phyloP scores from a whole-genome alignment of 139 green algal species.

The Pseudopediastrum boryanum region DNA sequence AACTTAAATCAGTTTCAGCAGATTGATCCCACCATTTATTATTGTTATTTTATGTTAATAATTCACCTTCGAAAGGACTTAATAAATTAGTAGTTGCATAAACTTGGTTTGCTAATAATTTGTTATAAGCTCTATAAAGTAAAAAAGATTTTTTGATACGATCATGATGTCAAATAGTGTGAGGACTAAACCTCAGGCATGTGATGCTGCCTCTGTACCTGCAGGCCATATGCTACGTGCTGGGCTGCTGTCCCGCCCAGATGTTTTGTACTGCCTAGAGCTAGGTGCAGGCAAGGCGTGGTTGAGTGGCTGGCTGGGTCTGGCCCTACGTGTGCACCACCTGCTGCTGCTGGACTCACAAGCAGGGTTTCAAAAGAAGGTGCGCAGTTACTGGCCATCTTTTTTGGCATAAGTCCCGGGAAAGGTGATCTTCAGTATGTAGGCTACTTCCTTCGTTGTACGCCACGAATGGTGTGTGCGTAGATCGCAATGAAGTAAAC shows the following conservation, averaged over 20 bases:
- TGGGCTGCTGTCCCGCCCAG: conserved; percentile 12
- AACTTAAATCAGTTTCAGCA: too few relatives aligned
- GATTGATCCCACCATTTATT: too few relatives aligned
- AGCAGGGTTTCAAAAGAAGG: conserved; percentile 49
- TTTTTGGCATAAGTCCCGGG: too few relatives aligned
- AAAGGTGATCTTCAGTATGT: too few relatives aligned
- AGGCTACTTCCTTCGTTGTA: too few relatives aligned
- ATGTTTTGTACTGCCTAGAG: conserved; percentile 46
- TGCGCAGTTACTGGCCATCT: too few relatives aligned
- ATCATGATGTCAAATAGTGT: background rate
- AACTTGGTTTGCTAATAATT: background rate
- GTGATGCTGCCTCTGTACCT: background rate
- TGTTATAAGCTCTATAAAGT: background rate
- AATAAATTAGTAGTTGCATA: background rate
- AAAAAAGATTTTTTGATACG: background rate
- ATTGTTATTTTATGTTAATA: background rate
- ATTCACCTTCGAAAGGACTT: background rate
- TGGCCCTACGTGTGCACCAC: conserved; percentile 31
- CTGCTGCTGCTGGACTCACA: conserved; percentile 60
- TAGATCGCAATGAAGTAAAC: too few relatives aligned
- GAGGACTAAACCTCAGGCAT: background rate
- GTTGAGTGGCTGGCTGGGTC: conserved; percentile 46
- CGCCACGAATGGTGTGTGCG: too few relatives aligned
- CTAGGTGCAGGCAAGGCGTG: conserved; percentile 70
- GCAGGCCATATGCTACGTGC: conserved; percentile 25